A percentile compares a stretch with the other conserved stretches of the same genome.
These are phyloP conservation scores for Thelonectria discophora DNA, from an alignment of 2,329 filamentous ascomycete genomes.

Conservation along the genomic window DNA sequence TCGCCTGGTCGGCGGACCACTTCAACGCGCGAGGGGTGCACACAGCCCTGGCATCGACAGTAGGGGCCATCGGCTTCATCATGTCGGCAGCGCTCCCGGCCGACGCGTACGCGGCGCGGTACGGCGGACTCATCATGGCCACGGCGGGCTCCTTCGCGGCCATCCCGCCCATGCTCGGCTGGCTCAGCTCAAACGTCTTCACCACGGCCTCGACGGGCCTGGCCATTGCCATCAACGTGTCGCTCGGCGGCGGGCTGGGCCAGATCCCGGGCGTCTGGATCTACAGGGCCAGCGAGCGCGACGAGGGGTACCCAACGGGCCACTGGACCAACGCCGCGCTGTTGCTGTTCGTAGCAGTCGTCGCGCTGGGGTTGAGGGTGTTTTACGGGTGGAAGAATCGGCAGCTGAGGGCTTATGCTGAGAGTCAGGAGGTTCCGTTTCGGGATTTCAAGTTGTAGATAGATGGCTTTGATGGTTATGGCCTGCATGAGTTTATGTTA, in stretches of 20 bases:
- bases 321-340: constrained; percentile 73
- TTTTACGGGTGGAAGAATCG: constrained; percentile 64
- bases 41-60: constrained; percentile 52
- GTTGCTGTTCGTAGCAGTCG: constrained; percentile 65
- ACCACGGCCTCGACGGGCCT: constrained; percentile 72
- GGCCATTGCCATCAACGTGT: constrained; percentile 76
- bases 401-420: constrained; percentile 44
- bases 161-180: constrained; percentile 75
- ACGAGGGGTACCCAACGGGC: constrained; percentile 72
- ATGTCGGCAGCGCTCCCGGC: constrained; percentile 70
- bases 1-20: constrained; percentile 69
- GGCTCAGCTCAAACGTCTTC: constrained; percentile 73
- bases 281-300: constrained; percentile 70
- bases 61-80: constrained; percentile 63
- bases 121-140: constrained; percentile 75
- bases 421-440: constrained; percentile 45
- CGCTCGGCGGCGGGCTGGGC: constrained; percentile 70
- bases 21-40: constrained; percentile 63
- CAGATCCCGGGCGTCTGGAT: constrained; percentile 81
- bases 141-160: constrained; percentile 73
- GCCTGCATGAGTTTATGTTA: not conserved
- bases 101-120: constrained; percentile 67
- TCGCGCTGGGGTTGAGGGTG: constrained; percentile 61
- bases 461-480: not conserved
- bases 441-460: constrained; percentile 53